A percentile compares a stretch with the other conserved stretches of the same genome.
These are phyloP conservation scores for Yamadazyma sp. DNA, from an alignment of 1,139 yeast genomes.

Conservation along the genomic window DNA sequence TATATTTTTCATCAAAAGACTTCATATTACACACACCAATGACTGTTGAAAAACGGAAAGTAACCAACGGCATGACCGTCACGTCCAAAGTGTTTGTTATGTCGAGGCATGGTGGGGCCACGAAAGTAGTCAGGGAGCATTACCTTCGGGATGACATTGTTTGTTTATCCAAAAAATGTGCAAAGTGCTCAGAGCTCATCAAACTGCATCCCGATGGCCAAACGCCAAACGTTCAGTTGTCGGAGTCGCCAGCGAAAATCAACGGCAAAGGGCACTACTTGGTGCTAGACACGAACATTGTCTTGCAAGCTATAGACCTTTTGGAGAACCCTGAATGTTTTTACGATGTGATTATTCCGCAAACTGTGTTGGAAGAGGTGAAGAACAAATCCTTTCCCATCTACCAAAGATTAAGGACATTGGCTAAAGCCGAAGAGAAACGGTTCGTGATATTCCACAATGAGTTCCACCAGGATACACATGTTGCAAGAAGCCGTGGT, in stretches of 20 bases:
- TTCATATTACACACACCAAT: background rate
- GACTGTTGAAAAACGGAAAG: slow-evolving; percentile 29
- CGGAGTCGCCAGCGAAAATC: slow-evolving; percentile 48
- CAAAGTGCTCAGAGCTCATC: slow-evolving; percentile 55
- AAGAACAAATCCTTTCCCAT: slow-evolving; percentile 85
- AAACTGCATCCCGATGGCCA: slow-evolving; percentile 58
- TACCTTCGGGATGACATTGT: slow-evolving; percentile 91
- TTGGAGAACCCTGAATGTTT: slow-evolving; percentile 77
- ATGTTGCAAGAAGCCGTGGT: slow-evolving; percentile 56
- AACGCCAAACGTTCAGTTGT: slow-evolving; percentile 49
- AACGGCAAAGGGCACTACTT: slow-evolving; percentile 58
- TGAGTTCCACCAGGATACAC: slow-evolving; percentile 79
- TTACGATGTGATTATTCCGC: slow-evolving; percentile 89
- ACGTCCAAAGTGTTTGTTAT: slow-evolving; percentile 92
- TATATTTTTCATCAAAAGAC: background rate
- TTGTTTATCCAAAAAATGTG: slow-evolving; percentile 76
- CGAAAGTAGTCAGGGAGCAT: slow-evolving; percentile 91
- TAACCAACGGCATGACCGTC: slow-evolving; percentile 60
- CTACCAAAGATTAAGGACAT: slow-evolving; percentile 76
- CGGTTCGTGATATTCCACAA: slow-evolving; percentile 91
- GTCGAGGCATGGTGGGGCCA: slow-evolving; percentile 85
- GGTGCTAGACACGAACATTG: slow-evolving; percentile 85
- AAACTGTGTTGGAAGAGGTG: slow-evolving; percentile 92
- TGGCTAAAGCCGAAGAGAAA: slow-evolving; percentile 77
- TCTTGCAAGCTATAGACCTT: slow-evolving; percentile 84